Evolutionary conservation across 2,329 filamentous ascomycete genomes (phyloP).

Genomic region (Fusarium anthophilum): DNA sequence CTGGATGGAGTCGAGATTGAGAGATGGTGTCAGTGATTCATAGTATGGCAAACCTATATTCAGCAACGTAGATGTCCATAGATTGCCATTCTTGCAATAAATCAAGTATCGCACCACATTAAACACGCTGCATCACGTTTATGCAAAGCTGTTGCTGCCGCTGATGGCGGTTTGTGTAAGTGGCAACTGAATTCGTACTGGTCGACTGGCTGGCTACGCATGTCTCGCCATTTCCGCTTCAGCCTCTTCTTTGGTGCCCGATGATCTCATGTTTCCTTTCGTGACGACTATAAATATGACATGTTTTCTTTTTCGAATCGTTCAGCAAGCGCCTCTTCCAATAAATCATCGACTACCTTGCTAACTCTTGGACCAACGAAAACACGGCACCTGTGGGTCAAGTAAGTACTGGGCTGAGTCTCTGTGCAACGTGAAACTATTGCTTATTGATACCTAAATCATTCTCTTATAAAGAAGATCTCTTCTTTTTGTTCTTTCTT

Average conservation of each 20-base stretch:
- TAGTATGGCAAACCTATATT: too few relatives aligned
- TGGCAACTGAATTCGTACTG: slow-evolving; percentile 8
- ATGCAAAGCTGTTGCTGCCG: neutral
- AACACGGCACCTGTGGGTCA: neutral
- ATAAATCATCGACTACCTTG: neutral
- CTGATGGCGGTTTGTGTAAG: neutral
- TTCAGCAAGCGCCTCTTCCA: neutral
- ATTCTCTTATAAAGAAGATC: neutral
- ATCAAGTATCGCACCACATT: neutral
- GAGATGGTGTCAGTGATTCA: slow-evolving; percentile 46
- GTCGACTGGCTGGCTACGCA: neutral
- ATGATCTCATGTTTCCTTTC: neutral
- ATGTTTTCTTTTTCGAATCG: neutral
- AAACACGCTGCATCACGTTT: neutral
- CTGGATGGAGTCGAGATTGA: slow-evolving; percentile 50
- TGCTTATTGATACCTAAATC: slow-evolving; percentile 1
- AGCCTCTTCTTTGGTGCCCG: neutral
- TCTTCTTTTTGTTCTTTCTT: neutral
- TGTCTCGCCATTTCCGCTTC: neutral
- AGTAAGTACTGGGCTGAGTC: neutral
- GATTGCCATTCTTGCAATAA: too few relatives aligned
- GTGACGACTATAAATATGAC: neutral
- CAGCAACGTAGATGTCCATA: too few relatives aligned
- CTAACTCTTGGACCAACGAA: neutral
- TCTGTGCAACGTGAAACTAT: slow-evolving; percentile 16